Evolutionary conservation across 164 flowering plant genomes (phyloP).

Genomic region (Nymphaea thermarum): DNA sequence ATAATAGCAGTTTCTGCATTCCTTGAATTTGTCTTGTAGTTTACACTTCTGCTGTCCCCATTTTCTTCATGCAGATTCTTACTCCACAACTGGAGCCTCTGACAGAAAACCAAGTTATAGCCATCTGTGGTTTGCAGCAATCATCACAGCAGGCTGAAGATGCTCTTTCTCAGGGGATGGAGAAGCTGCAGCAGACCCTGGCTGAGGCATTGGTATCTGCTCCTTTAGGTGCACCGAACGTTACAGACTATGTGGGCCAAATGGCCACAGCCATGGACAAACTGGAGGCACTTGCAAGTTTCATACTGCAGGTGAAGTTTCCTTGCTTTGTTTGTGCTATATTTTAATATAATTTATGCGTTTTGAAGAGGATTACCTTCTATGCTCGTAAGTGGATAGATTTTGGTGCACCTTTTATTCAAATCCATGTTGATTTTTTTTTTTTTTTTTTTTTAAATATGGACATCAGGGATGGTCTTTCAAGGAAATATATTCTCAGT

Average conservation of each 20-base stretch:
- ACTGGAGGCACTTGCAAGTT: constrained; percentile 57
- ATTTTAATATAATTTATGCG: too few species aligned
- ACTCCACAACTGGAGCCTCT: constrained; percentile 57
- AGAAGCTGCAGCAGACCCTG: constrained; percentile 60
- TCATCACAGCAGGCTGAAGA: constrained; percentile 95
- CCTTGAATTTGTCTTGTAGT: background rate
- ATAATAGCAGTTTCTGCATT: background rate
- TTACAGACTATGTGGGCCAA: constrained; percentile 43
- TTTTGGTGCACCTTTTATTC: too few species aligned
- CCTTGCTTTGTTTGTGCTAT: background rate
- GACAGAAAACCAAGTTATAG: constrained; percentile 48
- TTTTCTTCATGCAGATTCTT: background rate
- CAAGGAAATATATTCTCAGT: too few species aligned
- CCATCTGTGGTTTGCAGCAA: constrained; percentile 43
- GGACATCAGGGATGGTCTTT: too few species aligned
- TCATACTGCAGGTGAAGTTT: constrained; percentile 57
- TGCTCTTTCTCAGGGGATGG: constrained; percentile 93
- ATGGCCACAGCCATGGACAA: constrained; percentile 54
- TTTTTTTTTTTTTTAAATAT: too few species aligned
- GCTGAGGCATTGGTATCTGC: constrained; percentile 47
- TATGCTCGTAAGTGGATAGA: too few species aligned
- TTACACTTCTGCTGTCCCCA: background rate
- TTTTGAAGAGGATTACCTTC: too few species aligned
- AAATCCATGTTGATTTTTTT: too few species aligned
- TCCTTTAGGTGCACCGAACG: constrained; percentile 23